Conservation (phyloP, 306 rosid genomes). For the Biancaea sappan region DNA sequence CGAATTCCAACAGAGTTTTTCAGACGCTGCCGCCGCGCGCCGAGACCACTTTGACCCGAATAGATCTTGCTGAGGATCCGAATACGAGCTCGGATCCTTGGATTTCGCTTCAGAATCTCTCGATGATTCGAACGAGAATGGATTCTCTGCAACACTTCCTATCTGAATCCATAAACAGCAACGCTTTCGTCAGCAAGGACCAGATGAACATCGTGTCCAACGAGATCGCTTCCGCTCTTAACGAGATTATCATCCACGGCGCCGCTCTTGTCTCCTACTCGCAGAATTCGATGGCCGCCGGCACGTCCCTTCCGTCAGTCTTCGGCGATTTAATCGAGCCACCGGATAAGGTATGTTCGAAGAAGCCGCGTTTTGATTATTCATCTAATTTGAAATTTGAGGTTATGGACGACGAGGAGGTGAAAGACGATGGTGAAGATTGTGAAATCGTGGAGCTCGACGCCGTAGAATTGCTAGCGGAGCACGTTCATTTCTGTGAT, state of each 20-base stretch:
- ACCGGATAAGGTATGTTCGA: background rate
- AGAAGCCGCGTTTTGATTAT: constrained; percentile 8
- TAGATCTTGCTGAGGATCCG: background rate
- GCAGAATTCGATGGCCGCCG: constrained; percentile 12
- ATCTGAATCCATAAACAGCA: constrained; percentile 50
- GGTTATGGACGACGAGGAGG: constrained; percentile 34
- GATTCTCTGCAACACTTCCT: constrained; percentile 62
- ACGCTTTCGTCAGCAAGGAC: constrained; percentile 39
- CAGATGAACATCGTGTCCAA: constrained; percentile 60
- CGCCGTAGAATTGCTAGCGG: constrained; percentile 71
- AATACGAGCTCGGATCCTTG: constrained; percentile 35
- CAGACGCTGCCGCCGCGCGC: background rate
- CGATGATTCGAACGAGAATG: constrained; percentile 47
- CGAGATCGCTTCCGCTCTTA: constrained; percentile 62
- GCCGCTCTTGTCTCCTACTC: constrained; percentile 56
- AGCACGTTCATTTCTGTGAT: constrained; percentile 84
- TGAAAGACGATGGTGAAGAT: constrained; percentile 10
- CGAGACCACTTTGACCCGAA: constrained; percentile 1
- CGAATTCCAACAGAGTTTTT: constrained; percentile 27
- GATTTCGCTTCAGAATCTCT: constrained; percentile 63
- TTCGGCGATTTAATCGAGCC: background rate
- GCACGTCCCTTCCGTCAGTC: background rate
- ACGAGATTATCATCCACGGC: constrained; percentile 56
- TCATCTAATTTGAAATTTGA: constrained; percentile 42
- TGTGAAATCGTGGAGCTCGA: constrained; percentile 78